Conservation (phyloP, 768 basidiomycete genomes). For the Naganishia vishniacii region DNA sequence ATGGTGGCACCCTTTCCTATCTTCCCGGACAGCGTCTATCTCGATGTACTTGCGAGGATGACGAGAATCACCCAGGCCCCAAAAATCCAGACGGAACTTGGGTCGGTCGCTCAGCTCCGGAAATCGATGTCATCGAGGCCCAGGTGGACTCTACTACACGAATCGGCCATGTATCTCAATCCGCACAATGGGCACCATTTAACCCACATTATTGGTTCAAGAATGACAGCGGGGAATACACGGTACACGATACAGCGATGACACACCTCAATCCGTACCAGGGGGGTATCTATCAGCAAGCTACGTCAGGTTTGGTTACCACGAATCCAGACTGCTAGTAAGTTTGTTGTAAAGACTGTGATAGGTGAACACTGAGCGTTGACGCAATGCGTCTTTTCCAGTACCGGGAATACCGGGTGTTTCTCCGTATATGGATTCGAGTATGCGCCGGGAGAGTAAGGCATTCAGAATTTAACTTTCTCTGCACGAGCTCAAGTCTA, state of each 20-base stretch:
- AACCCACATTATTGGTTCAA: slow-evolving; percentile 60
- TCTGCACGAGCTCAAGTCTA: background rate
- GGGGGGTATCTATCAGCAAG: slow-evolving; percentile 77
- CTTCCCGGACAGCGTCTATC: slow-evolving; percentile 83
- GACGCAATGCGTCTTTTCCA: slow-evolving; percentile 3
- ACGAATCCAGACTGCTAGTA: slow-evolving; percentile 73
- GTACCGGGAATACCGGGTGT: slow-evolving; percentile 52
- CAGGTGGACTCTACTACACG: slow-evolving; percentile 49
- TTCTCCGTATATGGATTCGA: slow-evolving; percentile 74
- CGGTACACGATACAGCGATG: slow-evolving; percentile 54
- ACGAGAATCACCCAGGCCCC: slow-evolving; percentile 78
- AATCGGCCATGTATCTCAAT: slow-evolving; percentile 69
- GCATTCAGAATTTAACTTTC: background rate
- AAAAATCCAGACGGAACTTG: slow-evolving; percentile 68
- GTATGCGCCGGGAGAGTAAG: slow-evolving; percentile 65
- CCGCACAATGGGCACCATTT: slow-evolving; percentile 67
- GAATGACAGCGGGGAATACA: slow-evolving; percentile 56
- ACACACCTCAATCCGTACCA: slow-evolving; percentile 37
- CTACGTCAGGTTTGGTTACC: slow-evolving; percentile 63
- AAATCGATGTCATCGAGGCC: slow-evolving; percentile 87
- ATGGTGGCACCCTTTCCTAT: slow-evolving; percentile 62
- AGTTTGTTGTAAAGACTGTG: too few species aligned
- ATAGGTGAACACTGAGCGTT: background rate
- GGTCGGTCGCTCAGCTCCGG: slow-evolving; percentile 75
- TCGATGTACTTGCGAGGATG: slow-evolving; percentile 77